Conservation (phyloP, 2,329 filamentous ascomycete genomes). For the Fusarium sororula region DNA sequence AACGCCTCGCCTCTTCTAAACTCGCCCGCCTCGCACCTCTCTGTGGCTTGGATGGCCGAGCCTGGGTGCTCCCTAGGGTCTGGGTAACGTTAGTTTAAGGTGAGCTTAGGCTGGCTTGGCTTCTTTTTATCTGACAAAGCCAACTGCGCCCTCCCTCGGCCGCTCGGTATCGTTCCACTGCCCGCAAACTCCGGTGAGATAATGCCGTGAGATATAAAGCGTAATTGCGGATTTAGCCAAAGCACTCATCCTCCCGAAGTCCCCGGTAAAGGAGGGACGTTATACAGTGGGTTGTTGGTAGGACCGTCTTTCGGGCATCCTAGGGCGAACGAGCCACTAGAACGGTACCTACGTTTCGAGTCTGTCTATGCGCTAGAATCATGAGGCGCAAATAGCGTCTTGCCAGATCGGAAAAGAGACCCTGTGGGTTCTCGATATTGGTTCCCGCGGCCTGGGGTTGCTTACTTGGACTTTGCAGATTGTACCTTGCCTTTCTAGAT, state of each 20-base stretch:
- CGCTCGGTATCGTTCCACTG: slow-evolving; percentile 16
- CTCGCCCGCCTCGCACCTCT: slow-evolving; percentile 23
- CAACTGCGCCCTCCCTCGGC: slow-evolving; percentile 1
- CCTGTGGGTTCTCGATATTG: neutral
- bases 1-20: slow-evolving; percentile 19
- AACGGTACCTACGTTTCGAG: slow-evolving; percentile 2
- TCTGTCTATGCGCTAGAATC: slow-evolving; percentile 29
- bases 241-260: neutral
- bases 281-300: neutral
- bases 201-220: neutral
- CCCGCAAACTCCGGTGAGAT: slow-evolving; percentile 18
- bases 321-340: slow-evolving; percentile 18
- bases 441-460: neutral
- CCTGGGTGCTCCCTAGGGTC: neutral
- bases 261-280: neutral
- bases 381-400: slow-evolving; percentile 29
- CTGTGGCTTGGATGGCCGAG: slow-evolving; percentile 27
- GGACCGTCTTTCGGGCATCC: neutral
- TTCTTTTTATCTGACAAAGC: slow-evolving; percentile 25
- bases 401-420: slow-evolving; percentile 11
- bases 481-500: neutral
- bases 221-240: neutral
- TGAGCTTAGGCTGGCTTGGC: slow-evolving; percentile 4
- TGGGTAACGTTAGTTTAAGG: slow-evolving; percentile 19
- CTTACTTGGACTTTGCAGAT: neutral